Conservation (phyloP, 1,284 basidiomycete genomes). For the Cutaneotrichosporon sp. region DNA sequence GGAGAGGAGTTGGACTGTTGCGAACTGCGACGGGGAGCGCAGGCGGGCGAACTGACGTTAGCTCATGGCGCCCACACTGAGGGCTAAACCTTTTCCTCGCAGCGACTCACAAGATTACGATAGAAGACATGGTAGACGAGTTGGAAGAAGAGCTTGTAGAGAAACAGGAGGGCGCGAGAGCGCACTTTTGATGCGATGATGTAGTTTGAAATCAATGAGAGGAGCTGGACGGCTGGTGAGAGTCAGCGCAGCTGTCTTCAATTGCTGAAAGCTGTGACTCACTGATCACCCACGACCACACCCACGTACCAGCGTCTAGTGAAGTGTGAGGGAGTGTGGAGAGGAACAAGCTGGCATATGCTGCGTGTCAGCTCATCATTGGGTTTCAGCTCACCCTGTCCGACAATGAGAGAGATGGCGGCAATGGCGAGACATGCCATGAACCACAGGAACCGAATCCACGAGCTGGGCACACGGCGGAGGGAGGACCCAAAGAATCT, state of each 20-base stretch:
- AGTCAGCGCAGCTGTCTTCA: not conserved
- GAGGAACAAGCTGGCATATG: conserved; percentile 59
- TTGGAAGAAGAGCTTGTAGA: conserved; percentile 57
- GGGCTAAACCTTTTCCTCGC: not conserved
- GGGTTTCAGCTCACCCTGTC: conserved; percentile 52
- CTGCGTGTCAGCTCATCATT: conserved; percentile 24
- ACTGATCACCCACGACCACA: conserved; percentile 59
- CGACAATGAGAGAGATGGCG: conserved; percentile 58
- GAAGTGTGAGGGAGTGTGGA: conserved; percentile 59
- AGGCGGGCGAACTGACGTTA: conserved; percentile 47
- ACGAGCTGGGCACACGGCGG: conserved; percentile 57
- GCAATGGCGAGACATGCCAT: conserved; percentile 57
- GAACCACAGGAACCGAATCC: conserved; percentile 61
- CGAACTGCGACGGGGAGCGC: conserved; percentile 54
- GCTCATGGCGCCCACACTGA: not conserved
- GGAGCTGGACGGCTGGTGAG: conserved; percentile 52
- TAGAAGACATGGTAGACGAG: conserved; percentile 55
- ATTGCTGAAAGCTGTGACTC: conserved; percentile 13
- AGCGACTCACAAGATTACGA: conserved; percentile 47
- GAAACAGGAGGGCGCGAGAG: conserved; percentile 57
- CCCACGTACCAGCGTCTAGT: conserved; percentile 59
- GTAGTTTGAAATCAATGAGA: conserved; percentile 56
- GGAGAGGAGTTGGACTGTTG: conserved; percentile 58
- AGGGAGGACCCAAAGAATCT: conserved; percentile 55
- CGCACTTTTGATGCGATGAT: conserved; percentile 58